Conservation (phyloP, 148 eudicot species). For the Hydrangea macrophylla region DNA sequence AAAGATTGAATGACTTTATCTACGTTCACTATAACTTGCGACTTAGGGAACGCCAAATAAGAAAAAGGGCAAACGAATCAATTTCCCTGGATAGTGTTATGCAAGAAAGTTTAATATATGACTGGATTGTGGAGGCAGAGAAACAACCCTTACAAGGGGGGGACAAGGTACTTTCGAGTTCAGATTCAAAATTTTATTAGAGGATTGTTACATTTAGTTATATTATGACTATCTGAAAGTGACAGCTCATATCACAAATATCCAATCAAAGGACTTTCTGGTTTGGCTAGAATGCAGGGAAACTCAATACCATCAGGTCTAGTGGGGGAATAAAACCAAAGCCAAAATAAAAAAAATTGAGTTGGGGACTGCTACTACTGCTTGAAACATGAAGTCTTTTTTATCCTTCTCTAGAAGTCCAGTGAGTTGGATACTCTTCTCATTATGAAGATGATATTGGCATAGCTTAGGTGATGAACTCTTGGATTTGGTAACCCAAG, state of each 20-base stretch:
- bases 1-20: constrained; percentile 58
- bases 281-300: not conserved
- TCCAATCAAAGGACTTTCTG: not conserved
- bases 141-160: constrained; percentile 52
- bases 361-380: too few species aligned
- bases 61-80: constrained; percentile 41
- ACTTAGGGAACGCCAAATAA: constrained; percentile 76
- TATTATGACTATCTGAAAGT: not conserved
- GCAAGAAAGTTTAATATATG: constrained; percentile 66
- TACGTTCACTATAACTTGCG: constrained; percentile 84
- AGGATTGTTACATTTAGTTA: not conserved
- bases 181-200: too few species aligned
- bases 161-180: constrained; percentile 61
- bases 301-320: not conserved
- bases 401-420: too few species aligned
- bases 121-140: constrained; percentile 73
- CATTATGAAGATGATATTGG: too few species aligned
- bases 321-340: too few species aligned
- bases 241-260: not conserved
- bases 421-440: too few species aligned
- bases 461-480: too few species aligned
- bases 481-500: too few species aligned
- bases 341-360: too few species aligned
- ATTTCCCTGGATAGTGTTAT: constrained; percentile 60
- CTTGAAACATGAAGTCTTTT: too few species aligned